phyloP scores from a whole-genome alignment of 225 moss, liverwort and hornwort genomes.

The Antitrichia curtipendula region DNA sequence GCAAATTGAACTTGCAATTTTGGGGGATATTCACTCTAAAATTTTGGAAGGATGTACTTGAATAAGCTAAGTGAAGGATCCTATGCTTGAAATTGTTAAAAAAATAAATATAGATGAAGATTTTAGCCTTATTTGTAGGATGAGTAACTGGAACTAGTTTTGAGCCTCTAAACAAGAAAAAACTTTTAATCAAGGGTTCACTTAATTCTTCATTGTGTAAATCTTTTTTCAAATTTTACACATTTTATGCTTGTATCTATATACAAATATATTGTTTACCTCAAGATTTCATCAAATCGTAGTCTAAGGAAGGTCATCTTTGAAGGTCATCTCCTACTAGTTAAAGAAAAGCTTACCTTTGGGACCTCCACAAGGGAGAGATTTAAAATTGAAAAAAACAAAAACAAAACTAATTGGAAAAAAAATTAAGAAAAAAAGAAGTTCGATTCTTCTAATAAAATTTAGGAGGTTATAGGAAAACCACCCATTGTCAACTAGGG shows the following conservation, averaged over 20 bases:
- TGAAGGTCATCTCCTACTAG: too few relatives aligned
- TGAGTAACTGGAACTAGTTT: not conserved
- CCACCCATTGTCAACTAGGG: too few relatives aligned
- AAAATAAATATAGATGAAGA: not conserved
- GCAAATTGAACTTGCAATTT: not conserved
- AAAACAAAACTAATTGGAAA: too few relatives aligned
- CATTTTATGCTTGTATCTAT: not conserved
- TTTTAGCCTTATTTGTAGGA: not conserved
- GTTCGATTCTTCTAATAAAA: too few relatives aligned
- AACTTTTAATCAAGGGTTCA: not conserved
- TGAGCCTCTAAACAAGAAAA: fast-evolving
- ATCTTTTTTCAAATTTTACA: not conserved
- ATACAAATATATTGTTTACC: not conserved
- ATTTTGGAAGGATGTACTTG: too few relatives aligned
- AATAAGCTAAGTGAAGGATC: fast-evolving
- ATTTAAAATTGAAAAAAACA: too few relatives aligned
- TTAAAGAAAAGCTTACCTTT: too few relatives aligned
- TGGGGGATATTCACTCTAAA: not conserved
- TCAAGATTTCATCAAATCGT: not conserved
- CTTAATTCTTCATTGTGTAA: fast-evolving
- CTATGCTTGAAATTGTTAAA: not conserved
- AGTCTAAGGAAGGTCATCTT: too few relatives aligned
- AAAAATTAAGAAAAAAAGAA: too few relatives aligned
- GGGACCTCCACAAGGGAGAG: too few relatives aligned
- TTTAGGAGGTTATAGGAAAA: too few relatives aligned